A percentile compares a stretch with the other conserved stretches of the same genome.
These are phyloP conservation scores for Gonapodya sp. DNA, from an alignment of 192 early-diverging fungal species.

Conservation along the genomic window DNA sequence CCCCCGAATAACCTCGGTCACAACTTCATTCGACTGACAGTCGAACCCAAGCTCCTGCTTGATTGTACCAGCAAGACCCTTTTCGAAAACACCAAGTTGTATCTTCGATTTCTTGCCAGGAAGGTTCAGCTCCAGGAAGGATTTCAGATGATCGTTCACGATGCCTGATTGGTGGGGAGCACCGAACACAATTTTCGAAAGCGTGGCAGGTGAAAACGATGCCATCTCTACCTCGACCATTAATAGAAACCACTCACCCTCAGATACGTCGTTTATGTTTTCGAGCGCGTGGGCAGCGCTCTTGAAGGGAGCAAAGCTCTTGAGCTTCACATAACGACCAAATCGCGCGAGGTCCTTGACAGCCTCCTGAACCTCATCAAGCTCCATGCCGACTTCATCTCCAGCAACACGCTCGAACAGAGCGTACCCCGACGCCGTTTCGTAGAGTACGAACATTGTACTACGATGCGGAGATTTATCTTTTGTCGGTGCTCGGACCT, in stretches of 20 bases:
- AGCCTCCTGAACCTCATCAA: conserved; percentile 75
- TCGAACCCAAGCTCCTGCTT: conserved; percentile 59
- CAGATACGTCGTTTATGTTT: conserved; percentile 96
- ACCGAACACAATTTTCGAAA: not conserved
- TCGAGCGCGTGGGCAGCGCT: conserved; percentile 93
- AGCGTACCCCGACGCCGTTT: conserved; percentile 93
- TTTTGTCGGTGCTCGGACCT: too few relatives aligned
- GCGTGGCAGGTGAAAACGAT: not conserved
- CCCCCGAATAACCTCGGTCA: conserved; percentile 86
- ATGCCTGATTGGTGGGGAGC: conserved; percentile 42
- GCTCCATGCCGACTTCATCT: conserved; percentile 92
- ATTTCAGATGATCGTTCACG: conserved; percentile 76
- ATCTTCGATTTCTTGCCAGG: conserved; percentile 63
- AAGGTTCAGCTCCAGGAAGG: conserved; percentile 92
- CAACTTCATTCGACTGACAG: conserved; percentile 62
- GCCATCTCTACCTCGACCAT: not conserved
- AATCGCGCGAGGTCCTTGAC: conserved; percentile 82
- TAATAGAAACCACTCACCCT: conserved; percentile 48
- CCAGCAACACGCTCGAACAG: conserved; percentile 87
- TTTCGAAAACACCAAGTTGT: conserved; percentile 79
- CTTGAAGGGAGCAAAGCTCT: conserved; percentile 95
- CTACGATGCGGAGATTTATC: too few relatives aligned
- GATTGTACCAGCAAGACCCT: conserved; percentile 63
- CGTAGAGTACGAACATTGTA: conserved; percentile 61
- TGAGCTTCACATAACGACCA: conserved; percentile 79